These are phyloP conservation scores for thale cress (Arabidopsis thaliana) DNA, from an alignment of 345 rosid genomes.

Conservation along the genomic window DNA sequence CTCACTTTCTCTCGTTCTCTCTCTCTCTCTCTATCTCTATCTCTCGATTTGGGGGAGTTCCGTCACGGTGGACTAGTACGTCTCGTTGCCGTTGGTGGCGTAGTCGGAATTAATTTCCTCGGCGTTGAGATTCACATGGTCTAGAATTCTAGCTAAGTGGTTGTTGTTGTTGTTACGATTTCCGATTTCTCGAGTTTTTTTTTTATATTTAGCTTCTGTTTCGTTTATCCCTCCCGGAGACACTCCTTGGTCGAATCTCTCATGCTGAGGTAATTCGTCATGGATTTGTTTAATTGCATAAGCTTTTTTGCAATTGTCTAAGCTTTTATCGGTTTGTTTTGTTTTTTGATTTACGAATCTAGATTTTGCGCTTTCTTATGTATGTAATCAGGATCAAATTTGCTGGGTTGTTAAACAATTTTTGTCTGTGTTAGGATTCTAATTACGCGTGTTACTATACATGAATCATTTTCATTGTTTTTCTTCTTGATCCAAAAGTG, in stretches of 20 bases:
- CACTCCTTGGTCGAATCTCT: constrained; percentile 32
- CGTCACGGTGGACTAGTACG: constrained; percentile 37
- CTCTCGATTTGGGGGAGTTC: constrained; percentile 35
- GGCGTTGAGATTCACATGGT: constrained; percentile 8
- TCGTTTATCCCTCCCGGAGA: not conserved
- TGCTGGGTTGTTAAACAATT: constrained; percentile 4
- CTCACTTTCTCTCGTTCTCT: constrained; percentile 9
- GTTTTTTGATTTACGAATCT: constrained; percentile 1
- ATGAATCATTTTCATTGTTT: not conserved
- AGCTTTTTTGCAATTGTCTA: not conserved
- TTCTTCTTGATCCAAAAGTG: constrained; percentile 17
- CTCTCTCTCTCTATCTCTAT: not conserved
- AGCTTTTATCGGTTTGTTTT: not conserved
- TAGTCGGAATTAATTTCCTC: constrained; percentile 14
- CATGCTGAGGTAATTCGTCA: constrained; percentile 43
- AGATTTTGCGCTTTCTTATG: constrained; percentile 4
- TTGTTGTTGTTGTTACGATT: constrained; percentile 9
- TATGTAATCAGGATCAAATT: not conserved
- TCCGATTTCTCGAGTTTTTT: not conserved
- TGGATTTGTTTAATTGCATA: not conserved
- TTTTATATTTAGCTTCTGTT: constrained; percentile 17
- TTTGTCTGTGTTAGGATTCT: constrained; percentile 15
- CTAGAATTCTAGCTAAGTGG: not conserved
- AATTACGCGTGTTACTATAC: constrained; percentile 14
- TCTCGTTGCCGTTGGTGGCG: constrained; percentile 17